phyloP scores from a whole-genome alignment of 225 moss, liverwort and hornwort genomes.

The Anthoceros angustus region DNA sequence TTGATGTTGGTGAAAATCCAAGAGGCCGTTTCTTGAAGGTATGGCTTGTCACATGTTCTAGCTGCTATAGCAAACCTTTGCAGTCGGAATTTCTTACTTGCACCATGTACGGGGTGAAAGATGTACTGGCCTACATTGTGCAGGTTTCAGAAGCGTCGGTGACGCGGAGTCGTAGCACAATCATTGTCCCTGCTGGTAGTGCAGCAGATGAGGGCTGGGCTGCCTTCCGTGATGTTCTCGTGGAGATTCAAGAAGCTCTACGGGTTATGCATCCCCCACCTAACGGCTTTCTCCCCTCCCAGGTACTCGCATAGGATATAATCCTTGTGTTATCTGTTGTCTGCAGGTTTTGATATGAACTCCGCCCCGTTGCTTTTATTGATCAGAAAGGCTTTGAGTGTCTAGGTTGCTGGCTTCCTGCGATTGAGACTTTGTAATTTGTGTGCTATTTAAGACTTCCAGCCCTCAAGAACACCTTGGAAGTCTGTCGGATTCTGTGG shows the following conservation, averaged over 20 bases:
- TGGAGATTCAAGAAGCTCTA: conserved; percentile 42
- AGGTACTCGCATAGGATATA: conserved; percentile 16
- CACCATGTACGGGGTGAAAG: background rate
- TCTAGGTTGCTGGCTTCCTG: background rate
- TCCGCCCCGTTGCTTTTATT: background rate
- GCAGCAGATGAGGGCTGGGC: conserved; percentile 47
- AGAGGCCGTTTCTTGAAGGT: conserved; percentile 53
- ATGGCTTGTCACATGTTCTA: background rate
- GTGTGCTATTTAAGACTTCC: conserved; percentile 24
- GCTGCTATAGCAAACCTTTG: background rate
- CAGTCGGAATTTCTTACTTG: background rate
- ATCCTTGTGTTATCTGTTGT: background rate
- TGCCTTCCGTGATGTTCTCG: conserved; percentile 37
- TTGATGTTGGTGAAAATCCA: conserved; percentile 44
- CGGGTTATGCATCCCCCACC: conserved; percentile 28
- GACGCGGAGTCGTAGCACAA: conserved; percentile 52
- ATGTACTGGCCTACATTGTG: background rate
- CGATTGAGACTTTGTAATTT: background rate
- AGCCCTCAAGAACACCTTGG: conserved; percentile 39
- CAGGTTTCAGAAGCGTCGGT: conserved; percentile 50
- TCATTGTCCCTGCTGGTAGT: conserved; percentile 45
- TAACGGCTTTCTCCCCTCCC: conserved; percentile 22
- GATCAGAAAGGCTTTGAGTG: background rate
- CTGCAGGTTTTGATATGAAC: background rate
- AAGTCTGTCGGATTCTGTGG: conserved; percentile 31